Evolutionary conservation across 768 basidiomycete species (phyloP).

Genomic region (Pisolithus tinctorius): DNA sequence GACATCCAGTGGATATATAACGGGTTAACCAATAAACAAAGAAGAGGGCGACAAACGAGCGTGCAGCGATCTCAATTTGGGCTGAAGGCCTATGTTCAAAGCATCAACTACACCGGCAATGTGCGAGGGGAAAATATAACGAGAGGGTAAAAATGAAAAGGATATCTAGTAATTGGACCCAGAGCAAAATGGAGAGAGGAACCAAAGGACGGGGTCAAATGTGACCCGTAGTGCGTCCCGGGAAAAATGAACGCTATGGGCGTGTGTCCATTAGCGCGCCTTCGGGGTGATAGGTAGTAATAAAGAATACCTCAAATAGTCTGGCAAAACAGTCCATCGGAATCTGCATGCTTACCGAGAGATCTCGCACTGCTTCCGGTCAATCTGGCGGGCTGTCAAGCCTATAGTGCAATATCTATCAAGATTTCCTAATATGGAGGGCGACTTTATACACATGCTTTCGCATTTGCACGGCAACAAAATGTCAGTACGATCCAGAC

Average conservation of each 20-base stretch:
- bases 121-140: background rate
- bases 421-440: no score
- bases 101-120: slow-evolving; percentile 9
- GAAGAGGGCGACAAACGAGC: slow-evolving; percentile 16
- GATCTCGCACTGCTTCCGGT: background rate
- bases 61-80: slow-evolving; percentile 4
- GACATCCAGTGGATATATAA: slow-evolving; percentile 18
- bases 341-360: background rate
- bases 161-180: background rate
- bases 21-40: slow-evolving; percentile 17
- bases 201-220: background rate
- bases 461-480: no score
- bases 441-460: no score
- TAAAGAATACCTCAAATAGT: background rate
- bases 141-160: background rate
- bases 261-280: no score
- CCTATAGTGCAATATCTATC: background rate
- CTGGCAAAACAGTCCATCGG: background rate
- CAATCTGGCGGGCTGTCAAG: slow-evolving; percentile 1
- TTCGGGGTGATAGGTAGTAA: background rate
- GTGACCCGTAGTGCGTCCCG: background rate
- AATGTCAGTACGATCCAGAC: no score
- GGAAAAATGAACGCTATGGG: background rate
- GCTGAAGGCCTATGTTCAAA: slow-evolving; percentile 3
- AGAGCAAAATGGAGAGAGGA: background rate